phyloP scores from a whole-genome alignment of 345 rosid species.

The Corchorus olitorius region DNA sequence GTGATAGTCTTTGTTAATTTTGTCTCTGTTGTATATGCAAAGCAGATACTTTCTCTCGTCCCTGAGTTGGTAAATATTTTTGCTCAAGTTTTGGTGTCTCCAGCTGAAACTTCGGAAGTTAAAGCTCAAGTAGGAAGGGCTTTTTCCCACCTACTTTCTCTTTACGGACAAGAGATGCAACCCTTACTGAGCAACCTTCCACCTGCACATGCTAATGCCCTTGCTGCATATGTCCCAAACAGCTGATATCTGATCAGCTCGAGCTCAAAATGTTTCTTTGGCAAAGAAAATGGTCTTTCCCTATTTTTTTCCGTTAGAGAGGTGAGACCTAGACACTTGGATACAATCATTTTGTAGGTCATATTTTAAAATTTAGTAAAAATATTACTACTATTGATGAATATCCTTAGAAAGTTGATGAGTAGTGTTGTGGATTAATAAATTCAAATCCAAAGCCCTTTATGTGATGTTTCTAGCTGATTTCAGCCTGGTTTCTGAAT shows the following conservation, averaged over 20 bases:
- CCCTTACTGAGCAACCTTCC: conserved; percentile 71
- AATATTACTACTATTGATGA: neutral
- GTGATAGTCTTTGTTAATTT: conserved; percentile 13
- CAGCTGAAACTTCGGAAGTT: conserved; percentile 78
- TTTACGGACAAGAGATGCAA: conserved; percentile 88
- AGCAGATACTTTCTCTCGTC: conserved; percentile 74
- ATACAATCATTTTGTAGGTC: neutral
- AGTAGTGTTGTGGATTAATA: too few species aligned
- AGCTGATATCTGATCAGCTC: conserved; percentile 40
- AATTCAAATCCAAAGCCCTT: too few species aligned
- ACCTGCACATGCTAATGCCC: conserved; percentile 78
- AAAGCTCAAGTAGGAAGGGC: conserved; percentile 85
- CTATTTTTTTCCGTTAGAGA: neutral
- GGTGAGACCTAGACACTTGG: neutral
- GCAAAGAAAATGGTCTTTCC: neutral
- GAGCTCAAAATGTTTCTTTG: conserved; percentile 11
- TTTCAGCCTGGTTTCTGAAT: neutral
- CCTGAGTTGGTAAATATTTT: conserved; percentile 87
- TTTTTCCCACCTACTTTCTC: conserved; percentile 76
- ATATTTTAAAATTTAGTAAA: neutral
- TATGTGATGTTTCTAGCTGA: neutral
- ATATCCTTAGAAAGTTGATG: too few species aligned
- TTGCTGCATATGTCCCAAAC: conserved; percentile 70
- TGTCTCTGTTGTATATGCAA: neutral
- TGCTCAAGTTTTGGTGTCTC: conserved; percentile 86